A percentile compares a stretch with the other conserved stretches of the same genome.
Evolutionary conservation across 1,139 yeast species (phyloP).

Genomic region (Suhomyces yuchorum): DNA sequence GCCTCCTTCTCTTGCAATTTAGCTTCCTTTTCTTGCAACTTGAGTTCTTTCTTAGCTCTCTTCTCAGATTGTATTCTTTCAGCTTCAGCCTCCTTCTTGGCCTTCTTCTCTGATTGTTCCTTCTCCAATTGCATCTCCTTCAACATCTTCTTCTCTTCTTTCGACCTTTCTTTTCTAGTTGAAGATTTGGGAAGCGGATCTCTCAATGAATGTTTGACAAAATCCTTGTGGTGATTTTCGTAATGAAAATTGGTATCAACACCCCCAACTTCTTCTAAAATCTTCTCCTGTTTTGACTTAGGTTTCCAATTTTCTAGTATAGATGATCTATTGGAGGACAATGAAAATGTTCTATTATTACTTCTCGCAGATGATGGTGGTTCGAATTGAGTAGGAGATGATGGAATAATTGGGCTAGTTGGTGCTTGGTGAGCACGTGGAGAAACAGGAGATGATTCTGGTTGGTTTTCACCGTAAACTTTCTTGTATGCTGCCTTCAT

Average conservation of each 20-base stretch:
- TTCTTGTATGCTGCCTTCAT: conserved; percentile 44
- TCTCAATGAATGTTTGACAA: conserved; percentile 41
- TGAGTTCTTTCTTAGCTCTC: conserved; percentile 15
- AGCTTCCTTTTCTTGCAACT: conserved; percentile 12
- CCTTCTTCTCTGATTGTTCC: conserved; percentile 14
- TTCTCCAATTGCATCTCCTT: conserved; percentile 20
- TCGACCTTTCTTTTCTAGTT: conserved; percentile 35
- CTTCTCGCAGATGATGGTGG: conserved; percentile 2
- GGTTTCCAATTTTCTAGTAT: conserved; percentile 5
- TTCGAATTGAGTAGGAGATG: conserved; percentile 7
- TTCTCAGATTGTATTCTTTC: conserved; percentile 14
- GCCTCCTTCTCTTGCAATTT: conserved; percentile 12
- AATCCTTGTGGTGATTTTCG: conserved; percentile 43
- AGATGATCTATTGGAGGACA: conserved; percentile 11
- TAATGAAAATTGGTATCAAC: conserved; percentile 35
- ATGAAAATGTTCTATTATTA: conserved; percentile 10
- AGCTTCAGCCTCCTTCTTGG: conserved; percentile 16
- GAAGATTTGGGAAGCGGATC: conserved; percentile 17
- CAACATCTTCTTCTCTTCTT: conserved; percentile 32
- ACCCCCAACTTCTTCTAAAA: conserved; percentile 24
- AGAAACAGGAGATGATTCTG: background rate
- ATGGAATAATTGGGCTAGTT: conserved; percentile 1
- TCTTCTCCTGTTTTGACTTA: conserved; percentile 4
- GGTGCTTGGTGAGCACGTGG: background rate
- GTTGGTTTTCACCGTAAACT: conserved; percentile 35